Evolutionary conservation across 2,329 filamentous ascomycete species (phyloP).

Genomic region (Stemphylium lycopersici): DNA sequence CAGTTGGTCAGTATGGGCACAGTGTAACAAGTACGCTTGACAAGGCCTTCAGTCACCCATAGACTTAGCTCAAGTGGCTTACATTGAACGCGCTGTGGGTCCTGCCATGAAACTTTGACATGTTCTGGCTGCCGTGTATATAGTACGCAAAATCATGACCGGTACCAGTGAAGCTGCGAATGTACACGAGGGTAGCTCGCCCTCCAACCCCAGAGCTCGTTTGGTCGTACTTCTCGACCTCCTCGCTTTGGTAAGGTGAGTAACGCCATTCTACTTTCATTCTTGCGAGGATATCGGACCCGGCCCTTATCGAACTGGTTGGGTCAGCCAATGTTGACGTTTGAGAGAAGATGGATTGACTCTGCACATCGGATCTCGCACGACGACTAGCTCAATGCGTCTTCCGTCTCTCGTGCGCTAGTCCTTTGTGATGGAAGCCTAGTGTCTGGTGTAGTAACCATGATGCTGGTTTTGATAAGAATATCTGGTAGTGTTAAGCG

Average conservation of each 20-base stretch:
- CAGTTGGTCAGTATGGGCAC: neutral
- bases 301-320: neutral
- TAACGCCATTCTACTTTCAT: conserved; percentile 8
- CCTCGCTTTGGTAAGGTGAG: conserved; percentile 10
- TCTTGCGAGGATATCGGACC: neutral
- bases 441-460: neutral
- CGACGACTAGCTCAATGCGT: conserved; percentile 5
- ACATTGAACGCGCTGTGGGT: conserved; percentile 1
- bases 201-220: neutral
- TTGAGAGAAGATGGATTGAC: neutral
- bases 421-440: neutral
- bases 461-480: neutral
- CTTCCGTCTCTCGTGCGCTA: conserved; percentile 7
- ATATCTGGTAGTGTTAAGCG: neutral
- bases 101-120: conserved; percentile 14
- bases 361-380: conserved; percentile 15
- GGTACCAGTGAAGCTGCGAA: conserved; percentile 28
- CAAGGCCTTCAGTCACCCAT: neutral
- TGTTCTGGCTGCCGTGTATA: conserved; percentile 17
- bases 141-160: conserved; percentile 25
- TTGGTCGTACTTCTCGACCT: neutral
- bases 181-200: conserved; percentile 21
- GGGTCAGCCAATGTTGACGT: neutral
- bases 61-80: neutral
- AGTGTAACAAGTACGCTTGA: neutral